A percentile compares a stretch with the other conserved stretches of the same genome.
These are phyloP conservation scores for Starmerella floris DNA, from an alignment of 805 yeast species.

Conservation along the genomic window DNA sequence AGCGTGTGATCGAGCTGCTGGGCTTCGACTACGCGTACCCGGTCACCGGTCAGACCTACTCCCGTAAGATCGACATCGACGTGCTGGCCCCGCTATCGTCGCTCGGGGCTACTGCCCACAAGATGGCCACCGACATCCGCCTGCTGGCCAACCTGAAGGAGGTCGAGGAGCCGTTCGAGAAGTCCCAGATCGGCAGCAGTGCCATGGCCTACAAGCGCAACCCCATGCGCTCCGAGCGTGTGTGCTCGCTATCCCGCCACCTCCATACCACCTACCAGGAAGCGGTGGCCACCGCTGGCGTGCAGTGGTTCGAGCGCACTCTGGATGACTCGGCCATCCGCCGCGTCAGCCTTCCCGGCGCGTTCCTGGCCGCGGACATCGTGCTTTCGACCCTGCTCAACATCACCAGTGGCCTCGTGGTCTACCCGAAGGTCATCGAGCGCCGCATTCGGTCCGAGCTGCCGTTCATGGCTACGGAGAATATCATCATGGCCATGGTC, in stretches of 20 bases:
- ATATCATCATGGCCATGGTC: conserved; percentile 98
- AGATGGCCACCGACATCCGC: conserved; percentile 94
- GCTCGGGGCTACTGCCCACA: conserved; percentile 91
- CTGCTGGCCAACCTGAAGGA: conserved; percentile 93
- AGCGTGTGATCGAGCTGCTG: conserved; percentile 78
- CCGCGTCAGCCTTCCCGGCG: conserved; percentile 91
- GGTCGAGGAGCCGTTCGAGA: conserved; percentile 96
- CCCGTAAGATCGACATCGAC: conserved; percentile 94
- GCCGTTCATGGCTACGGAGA: conserved; percentile 99
- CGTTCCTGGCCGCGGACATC: conserved; percentile 91
- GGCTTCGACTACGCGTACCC: conserved; percentile 95
- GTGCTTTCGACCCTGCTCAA: conserved; percentile 76
- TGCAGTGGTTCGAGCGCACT: conserved; percentile 99
- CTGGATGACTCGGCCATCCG: conserved; percentile 96
- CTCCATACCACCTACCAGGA: conserved; percentile 82
- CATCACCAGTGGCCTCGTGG: conserved; percentile 90
- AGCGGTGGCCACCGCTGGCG: conserved; percentile 92
- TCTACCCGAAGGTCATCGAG: conserved; percentile 96
- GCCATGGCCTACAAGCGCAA: conserved; percentile 99
- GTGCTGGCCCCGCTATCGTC: conserved; percentile 84
- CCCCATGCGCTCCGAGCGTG: conserved; percentile 99
- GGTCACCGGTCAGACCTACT: conserved; percentile 97
- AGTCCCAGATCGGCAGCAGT: conserved; percentile 92
- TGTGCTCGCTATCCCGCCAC: conserved; percentile 95
- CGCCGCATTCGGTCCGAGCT: conserved; percentile 88